Base-by-base conservation (phyloP, 139 green algal species). In the Penium margaritaceum region DNA sequence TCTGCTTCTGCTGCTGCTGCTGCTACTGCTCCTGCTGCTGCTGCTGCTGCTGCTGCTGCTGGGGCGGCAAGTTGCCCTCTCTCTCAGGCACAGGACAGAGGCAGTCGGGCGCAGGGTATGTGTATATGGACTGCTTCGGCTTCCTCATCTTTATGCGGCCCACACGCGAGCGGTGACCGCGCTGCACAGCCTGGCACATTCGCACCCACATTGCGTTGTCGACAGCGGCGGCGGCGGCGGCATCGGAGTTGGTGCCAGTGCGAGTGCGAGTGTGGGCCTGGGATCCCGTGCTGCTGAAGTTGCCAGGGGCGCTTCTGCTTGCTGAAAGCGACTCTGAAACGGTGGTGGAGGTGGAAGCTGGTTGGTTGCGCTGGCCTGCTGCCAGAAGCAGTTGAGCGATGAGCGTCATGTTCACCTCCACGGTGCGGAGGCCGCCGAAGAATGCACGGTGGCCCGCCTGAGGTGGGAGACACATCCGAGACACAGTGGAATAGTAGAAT, bases 31-130 rank as follows among this genome's bases (percentile, higher is more conserved):
- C n/a, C n/a, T n/a, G n/a, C n/a, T n/a, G n/a, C n/a, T n/a, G n/a
- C n/a, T n/a, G n/a, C n/a, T n/a, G n/a, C n/a, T n/a, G n/a, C n/a
- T n/a, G n/a, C n/a, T n/a, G n/a, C n/a, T n/a, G n/a, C n/a, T n/a
- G n/a, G n/a, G n/a, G n/a, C n/a, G n/a, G n/a, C n/a, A n/a, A n/a
- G n/a, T n/a, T n/a, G n/a, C n/a, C n/a, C n/a, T n/a, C n/a, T n/a
- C n/a, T n/a, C n/a, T n/a, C n/a, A n/a, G n/a, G n/a, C n/a, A 60
- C 30, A 44, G 38, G 46, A 15, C 71, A 78, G 65, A 78, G 34
- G 63, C 71, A 78, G 30, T 78, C 71, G 4, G 71, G 71, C 29
- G 71, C 60, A 30, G 71, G 71, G 43, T 78, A 77, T 2, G 61
- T 63, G 32, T 78, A 78, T 6, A 78, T 78, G 19, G 71, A 78